These are phyloP conservation scores for Leucocoprinus birnbaumii DNA, from an alignment of 768 basidiomycete species.

Conservation along the genomic window DNA sequence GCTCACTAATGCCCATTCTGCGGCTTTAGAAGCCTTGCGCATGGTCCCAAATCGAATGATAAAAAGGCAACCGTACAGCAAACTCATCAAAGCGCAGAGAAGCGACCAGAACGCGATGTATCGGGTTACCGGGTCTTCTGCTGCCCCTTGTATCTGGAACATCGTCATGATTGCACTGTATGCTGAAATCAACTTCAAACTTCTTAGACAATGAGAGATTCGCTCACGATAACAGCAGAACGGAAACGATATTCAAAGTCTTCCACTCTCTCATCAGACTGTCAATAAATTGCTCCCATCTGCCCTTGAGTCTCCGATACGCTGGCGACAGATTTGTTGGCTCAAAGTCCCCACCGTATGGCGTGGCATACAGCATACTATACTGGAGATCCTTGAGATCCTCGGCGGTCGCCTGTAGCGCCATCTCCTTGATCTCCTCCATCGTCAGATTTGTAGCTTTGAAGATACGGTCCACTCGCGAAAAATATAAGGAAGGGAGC, in stretches of 20 bases:
- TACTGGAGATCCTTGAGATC: neutral
- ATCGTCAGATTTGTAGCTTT: conserved; percentile 5
- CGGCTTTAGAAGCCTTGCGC: conserved; percentile 48
- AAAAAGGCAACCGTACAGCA: conserved; percentile 10
- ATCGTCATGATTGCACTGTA: conserved; percentile 27
- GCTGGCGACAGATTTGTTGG: no score
- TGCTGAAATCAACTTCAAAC: neutral
- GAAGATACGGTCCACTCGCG: conserved; percentile 13
- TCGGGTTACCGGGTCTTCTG: conserved; percentile 47
- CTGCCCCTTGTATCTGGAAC: conserved; percentile 32
- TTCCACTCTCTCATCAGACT: conserved; percentile 25
- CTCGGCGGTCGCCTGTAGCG: neutral
- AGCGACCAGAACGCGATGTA: conserved; percentile 54
- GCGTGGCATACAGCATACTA: no score
- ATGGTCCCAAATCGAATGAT: conserved; percentile 11
- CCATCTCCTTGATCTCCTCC: conserved; percentile 5
- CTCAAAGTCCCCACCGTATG: no score
- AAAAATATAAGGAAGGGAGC: conserved; percentile 14
- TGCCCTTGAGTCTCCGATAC: conserved; percentile 16
- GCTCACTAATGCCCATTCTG: conserved; percentile 54
- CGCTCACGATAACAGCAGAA: conserved; percentile 18
- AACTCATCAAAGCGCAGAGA: conserved; percentile 18
- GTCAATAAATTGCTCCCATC: conserved; percentile 25
- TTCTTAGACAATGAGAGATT: no score
- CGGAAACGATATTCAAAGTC: conserved; percentile 25